phyloP scores from a whole-genome alignment of 2,329 filamentous ascomycete species.

The Talaromyces sp. region DNA sequence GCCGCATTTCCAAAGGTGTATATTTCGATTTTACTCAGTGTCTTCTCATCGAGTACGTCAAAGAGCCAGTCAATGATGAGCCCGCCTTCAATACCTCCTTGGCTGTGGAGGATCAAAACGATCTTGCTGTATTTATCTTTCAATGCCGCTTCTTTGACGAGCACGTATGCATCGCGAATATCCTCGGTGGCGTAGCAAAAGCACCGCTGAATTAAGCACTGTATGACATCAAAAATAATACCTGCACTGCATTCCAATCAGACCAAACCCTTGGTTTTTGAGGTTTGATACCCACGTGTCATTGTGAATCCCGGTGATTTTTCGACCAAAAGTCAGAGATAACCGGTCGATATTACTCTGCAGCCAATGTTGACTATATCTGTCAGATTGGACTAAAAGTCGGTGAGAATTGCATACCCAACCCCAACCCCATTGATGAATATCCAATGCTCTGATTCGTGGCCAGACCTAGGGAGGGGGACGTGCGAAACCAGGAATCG shows the following conservation, averaged over 20 bases:
- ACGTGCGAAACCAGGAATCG: conserved; percentile 41
- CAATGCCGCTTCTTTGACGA: conserved; percentile 59
- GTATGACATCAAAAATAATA: conserved; percentile 68
- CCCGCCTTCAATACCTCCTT: conserved; percentile 69
- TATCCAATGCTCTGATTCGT: conserved; percentile 66
- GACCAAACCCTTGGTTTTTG: not conserved
- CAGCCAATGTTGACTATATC: conserved; percentile 53
- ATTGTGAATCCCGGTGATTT: conserved; percentile 69
- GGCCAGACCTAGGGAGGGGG: conserved; percentile 26
- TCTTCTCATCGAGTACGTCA: conserved; percentile 61
- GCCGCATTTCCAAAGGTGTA: conserved; percentile 72
- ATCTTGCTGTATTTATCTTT: conserved; percentile 60
- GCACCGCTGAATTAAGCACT: conserved; percentile 71
- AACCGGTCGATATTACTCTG: conserved; percentile 66
- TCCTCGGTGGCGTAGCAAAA: conserved; percentile 67
- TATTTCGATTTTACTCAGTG: conserved; percentile 65
- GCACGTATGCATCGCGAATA: conserved; percentile 53
- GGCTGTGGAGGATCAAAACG: conserved; percentile 68
- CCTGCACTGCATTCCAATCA: conserved; percentile 39
- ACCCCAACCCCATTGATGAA: conserved; percentile 66
- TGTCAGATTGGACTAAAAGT: not conserved
- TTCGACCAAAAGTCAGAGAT: conserved; percentile 65
- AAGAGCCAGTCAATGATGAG: conserved; percentile 72
- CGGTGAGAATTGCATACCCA: conserved; percentile 16
- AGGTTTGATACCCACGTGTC: conserved; percentile 46